Conservation (phyloP, 2,329 filamentous ascomycete species). For the Aspergillus pseudoviridinutans region DNA sequence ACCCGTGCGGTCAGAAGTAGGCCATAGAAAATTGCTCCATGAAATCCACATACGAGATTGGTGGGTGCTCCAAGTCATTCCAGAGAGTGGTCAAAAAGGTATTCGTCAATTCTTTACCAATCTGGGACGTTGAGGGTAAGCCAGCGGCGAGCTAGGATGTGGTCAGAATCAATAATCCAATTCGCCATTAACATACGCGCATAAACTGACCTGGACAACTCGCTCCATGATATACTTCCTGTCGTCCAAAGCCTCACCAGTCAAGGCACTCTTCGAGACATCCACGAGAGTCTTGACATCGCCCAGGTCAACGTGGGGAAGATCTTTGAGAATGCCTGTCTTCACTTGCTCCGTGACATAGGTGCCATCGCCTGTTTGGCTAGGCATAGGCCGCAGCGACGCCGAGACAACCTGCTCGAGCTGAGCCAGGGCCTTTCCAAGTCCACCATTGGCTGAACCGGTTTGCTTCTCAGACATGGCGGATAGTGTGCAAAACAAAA, state of each 20-base stretch:
- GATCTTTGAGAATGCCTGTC: conserved; percentile 40
- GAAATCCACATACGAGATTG: conserved; percentile 41
- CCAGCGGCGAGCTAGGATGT: conserved; percentile 32
- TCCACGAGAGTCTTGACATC: conserved; percentile 42
- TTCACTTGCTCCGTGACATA: conserved; percentile 33
- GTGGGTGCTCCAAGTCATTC: conserved; percentile 54
- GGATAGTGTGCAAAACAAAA: not conserved
- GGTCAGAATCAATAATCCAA: conserved; percentile 1
- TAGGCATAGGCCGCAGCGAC: conserved; percentile 40
- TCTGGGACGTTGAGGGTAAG: conserved; percentile 33
- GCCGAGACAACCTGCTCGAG: conserved; percentile 39
- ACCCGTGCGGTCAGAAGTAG: conserved; percentile 1
- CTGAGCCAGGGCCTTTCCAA: conserved; percentile 35
- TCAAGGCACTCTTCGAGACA: conserved; percentile 38
- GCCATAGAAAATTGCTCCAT: conserved; percentile 21
- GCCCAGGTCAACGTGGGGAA: conserved; percentile 46
- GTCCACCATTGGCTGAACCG: conserved; percentile 25
- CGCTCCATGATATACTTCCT: conserved; percentile 60
- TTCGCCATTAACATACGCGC: not conserved
- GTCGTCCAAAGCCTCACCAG: conserved; percentile 57
- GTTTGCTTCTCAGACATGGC: conserved; percentile 20
- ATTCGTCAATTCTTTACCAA: conserved; percentile 43
- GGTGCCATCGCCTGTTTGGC: conserved; percentile 39
- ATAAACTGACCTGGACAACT: conserved; percentile 43
- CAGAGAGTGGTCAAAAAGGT: conserved; percentile 52